Percentiles rank a stretch among this genome's conserved stretches.
Conservation (phyloP, 495 filamentous ascomycete genomes). For the Aspergillus ellipticus region DNA sequence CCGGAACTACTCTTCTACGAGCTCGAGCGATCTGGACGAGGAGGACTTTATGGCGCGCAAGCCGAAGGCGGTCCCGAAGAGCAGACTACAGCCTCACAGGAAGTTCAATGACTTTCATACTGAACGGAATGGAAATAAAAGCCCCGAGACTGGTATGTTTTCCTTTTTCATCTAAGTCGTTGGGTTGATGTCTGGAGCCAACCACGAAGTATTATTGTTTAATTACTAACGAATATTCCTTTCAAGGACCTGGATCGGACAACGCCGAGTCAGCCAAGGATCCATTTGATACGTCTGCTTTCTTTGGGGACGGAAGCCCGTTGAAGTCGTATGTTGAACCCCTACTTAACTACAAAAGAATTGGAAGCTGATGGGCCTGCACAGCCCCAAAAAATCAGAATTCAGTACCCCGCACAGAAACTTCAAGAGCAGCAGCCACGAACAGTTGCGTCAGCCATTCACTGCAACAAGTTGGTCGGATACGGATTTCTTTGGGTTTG, state of each 20-base stretch:
- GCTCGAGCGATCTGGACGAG: conserved; percentile 37
- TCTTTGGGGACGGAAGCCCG: conserved; percentile 14
- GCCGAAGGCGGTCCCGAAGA: conserved; percentile 45
- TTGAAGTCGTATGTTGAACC: conserved; percentile 19
- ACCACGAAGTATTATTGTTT: neutral
- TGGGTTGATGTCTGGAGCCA: neutral
- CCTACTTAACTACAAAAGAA: neutral
- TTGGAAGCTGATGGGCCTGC: neutral
- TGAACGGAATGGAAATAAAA: conserved; percentile 14
- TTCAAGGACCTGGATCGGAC: conserved; percentile 39
- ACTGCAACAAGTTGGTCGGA: conserved; percentile 52
- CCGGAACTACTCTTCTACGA: conserved; percentile 31
- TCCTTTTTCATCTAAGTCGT: neutral
- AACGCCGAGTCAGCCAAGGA: conserved; percentile 28
- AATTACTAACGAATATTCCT: neutral
- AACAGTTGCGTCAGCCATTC: conserved; percentile 75
- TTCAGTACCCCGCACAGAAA: conserved; percentile 14
- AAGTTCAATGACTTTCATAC: conserved; percentile 32
- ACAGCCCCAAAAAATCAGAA: neutral
- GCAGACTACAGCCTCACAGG: conserved; percentile 34
- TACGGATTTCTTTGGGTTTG: conserved; percentile 49
- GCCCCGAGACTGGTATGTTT: conserved; percentile 30
- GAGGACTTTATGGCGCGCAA: conserved; percentile 21
- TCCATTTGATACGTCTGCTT: conserved; percentile 15
- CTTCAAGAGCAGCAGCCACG: conserved; percentile 55